Percentiles rank a stretch among this genome's conserved stretches.
phyloP scores from a whole-genome alignment of 768 basidiomycete species.

The Xerocomus brunneocitrinus region DNA sequence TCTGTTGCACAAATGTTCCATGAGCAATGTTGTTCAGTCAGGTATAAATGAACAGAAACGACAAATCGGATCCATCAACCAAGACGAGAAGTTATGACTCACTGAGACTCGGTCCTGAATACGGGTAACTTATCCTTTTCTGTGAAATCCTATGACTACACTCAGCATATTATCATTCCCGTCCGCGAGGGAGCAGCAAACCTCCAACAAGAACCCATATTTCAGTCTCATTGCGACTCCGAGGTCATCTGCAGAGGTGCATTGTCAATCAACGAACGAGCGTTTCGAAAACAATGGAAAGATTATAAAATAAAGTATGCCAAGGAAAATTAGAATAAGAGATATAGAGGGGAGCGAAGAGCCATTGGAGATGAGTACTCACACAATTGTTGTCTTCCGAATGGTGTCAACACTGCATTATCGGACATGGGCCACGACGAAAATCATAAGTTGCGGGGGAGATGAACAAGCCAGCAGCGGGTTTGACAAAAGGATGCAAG shows the following conservation, averaged over 20 bases:
- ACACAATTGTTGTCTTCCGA: conserved; percentile 85
- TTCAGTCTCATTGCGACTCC: conserved; percentile 70
- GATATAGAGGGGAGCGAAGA: background rate
- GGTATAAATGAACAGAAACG: background rate
- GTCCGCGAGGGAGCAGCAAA: conserved; percentile 11
- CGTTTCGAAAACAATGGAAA: background rate
- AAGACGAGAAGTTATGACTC: conserved; percentile 15
- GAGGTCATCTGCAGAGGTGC: conserved; percentile 44
- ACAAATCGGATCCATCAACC: background rate
- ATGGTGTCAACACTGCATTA: conserved; percentile 72
- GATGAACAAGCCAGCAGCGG: background rate
- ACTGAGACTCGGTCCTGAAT: conserved; percentile 77
- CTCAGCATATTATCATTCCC: conserved; percentile 17
- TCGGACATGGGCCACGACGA: background rate
- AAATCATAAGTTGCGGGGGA: background rate
- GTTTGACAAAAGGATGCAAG: background rate
- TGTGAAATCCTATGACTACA: conserved; percentile 50
- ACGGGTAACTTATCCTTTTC: conserved; percentile 61
- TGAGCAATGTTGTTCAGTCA: background rate
- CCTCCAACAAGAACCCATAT: conserved; percentile 74
- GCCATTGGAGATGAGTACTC: conserved; percentile 19
- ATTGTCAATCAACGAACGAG: conserved; percentile 1
- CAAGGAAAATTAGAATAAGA: background rate
- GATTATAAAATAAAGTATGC: background rate
- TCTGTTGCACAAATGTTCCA: conserved; percentile 33